Conservation (phyloP, 169 alveolate genomes). For the Eimeria necatrix region DNA sequence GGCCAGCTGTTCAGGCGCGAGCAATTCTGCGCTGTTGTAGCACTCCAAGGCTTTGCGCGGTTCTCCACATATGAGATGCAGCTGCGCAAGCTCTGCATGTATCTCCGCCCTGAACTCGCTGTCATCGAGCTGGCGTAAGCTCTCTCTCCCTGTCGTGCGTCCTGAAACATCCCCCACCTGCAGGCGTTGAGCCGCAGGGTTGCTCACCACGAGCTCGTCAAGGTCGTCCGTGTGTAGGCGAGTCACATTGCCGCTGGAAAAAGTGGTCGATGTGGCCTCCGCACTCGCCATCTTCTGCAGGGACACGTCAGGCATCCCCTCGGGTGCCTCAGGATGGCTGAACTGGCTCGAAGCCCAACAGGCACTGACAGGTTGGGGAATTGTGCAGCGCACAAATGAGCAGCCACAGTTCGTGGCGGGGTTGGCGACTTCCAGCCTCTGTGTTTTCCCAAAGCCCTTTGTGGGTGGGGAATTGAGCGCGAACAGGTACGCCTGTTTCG, state of each 20-base stretch:
- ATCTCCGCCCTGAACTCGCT: slow-evolving; percentile 68
- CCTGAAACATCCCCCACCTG: neutral
- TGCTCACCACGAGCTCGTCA: slow-evolving; percentile 61
- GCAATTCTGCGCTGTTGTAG: slow-evolving; percentile 68
- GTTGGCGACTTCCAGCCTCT: neutral
- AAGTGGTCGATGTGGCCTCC: slow-evolving; percentile 72
- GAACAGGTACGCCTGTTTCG: slow-evolving; percentile 73
- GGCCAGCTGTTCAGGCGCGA: slow-evolving; percentile 68
- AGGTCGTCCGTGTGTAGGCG: slow-evolving; percentile 79
- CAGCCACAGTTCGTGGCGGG: slow-evolving; percentile 52
- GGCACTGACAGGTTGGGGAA: slow-evolving; percentile 68
- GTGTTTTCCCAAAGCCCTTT: neutral
- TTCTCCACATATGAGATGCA: slow-evolving; percentile 72
- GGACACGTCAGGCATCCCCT: neutral
- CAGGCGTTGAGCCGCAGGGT: slow-evolving; percentile 20
- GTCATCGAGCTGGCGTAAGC: slow-evolving; percentile 47
- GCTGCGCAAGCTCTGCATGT: slow-evolving; percentile 77
- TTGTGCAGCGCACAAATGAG: slow-evolving; percentile 61
- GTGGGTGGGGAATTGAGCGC: slow-evolving; percentile 50
- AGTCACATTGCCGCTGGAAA: slow-evolving; percentile 71
- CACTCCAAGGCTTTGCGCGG: slow-evolving; percentile 72
- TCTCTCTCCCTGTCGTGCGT: slow-evolving; percentile 17
- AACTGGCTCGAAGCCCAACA: slow-evolving; percentile 64
- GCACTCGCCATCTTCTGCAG: slow-evolving; percentile 66
- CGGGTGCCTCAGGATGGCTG: neutral